Evolutionary conservation across 164 flowering plant species (phyloP), one percentile per base, ranked within the genome.

Genomic region (Stephania japonica): DNA sequence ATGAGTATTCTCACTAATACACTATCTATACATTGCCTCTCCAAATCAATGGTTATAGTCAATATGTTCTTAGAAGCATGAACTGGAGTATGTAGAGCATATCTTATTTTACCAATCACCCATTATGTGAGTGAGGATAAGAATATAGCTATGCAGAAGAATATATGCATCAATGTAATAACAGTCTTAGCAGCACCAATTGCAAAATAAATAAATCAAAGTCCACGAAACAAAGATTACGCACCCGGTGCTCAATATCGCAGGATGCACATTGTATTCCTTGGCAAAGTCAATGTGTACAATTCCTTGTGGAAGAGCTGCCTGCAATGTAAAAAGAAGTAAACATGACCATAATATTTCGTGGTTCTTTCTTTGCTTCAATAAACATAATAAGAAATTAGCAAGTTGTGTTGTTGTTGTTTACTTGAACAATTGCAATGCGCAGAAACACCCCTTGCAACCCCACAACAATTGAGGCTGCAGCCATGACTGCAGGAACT

Each of bases 271-370:
- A 73, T 89, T 89, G 85, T 92, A 92, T 77, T 90, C 97, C 84
- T 92, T 92, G 11, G 97, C 62, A 56, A 56, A 56, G 53, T 9
- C 53, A 47, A 47, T 9, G 53, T 13, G 53, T 47, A 47, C 53
- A 65, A 92, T 92, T 75, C 97, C 97, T 81, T 92, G 97, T 21
- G 97, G 97, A 69, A 92, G 90, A 75, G 97, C 92, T 5, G 97
- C 97, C 97, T 92, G 87, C 4, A 16, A 56, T 21, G 6, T 16
- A 16, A 56, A 56, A 56, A 13, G n/a, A 14, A 16, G 21, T 16
- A 53, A 53, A 53, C 19, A 47, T 1, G n/a, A 53, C 1, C 61
- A 56, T 10, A 56, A 56, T 6, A 19, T 21, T 10, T 5, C 10
- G 19, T 56, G 6, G 1, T 50, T 50, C 56, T 50, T 7, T 50